Base-by-base conservation (phyloP, 2,329 filamentous ascomycete species). In the Aspergillus sp. region DNA sequence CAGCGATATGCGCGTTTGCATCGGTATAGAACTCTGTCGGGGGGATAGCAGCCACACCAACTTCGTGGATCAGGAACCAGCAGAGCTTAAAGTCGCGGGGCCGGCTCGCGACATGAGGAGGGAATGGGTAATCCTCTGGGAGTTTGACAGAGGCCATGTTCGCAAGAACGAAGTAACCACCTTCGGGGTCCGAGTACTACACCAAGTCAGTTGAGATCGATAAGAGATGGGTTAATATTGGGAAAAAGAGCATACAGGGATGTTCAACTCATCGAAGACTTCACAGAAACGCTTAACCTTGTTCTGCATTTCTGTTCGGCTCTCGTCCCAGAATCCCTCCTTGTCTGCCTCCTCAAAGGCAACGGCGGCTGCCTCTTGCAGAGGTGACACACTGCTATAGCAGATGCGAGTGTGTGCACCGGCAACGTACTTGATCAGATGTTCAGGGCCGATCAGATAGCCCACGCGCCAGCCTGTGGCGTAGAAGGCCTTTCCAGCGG, bases 401-500 rank as follows among this genome's bases (percentile, higher is more conserved):
- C 95, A 98, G 71, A 99, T 98, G 54, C 93, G 86, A 0, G 93
- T 98, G 75, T 99, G 95, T 1, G 95, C 95, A 17, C 91, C 91
- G 11, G 90, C 87, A 35, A 96, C 93, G 72, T 96, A 90, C 72
- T 96, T 90, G 77, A 98, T 92, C 52, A 98, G 81, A 60, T 96
- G 85, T 53, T 91, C 85, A 0, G 90, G 91, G 0, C 95, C 95
- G 70, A 98, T 95, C 39, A 99, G 81, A 87, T 93, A 99, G 55
- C 95, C 90, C 65, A 98, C 93, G 57, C 95, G 88, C 95, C 95
- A 99, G 48, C 95, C 95, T 0, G 95, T 99, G 56, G 91, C 91
- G 71, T 98, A 98, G 77, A 99, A 99, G 81, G 95, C 96, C 84
- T 99, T 99, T 67, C 95, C 95, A 1, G 92, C 95, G 0, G 92